Evolutionary conservation across 1,284 basidiomycete genomes (phyloP).

Genomic region (Irpex sp.): DNA sequence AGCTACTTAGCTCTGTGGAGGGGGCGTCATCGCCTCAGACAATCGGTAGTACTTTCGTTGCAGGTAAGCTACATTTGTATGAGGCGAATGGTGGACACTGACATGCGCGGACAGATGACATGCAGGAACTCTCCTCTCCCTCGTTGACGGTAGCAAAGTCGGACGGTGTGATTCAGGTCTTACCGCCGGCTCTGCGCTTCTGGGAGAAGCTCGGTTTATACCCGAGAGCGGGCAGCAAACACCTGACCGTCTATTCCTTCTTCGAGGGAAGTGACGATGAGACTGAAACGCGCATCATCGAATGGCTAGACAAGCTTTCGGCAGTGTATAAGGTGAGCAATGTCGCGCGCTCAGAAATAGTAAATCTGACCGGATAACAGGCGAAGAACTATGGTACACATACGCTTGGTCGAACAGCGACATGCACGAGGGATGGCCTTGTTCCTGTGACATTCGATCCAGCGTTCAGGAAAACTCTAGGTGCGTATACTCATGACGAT

Average conservation of each 20-base stretch:
- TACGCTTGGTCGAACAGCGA: conserved; percentile 41
- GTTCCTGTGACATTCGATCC: conserved; percentile 60
- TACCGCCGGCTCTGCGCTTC: conserved; percentile 67
- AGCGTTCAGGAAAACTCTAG: conserved; percentile 55
- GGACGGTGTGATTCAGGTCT: conserved; percentile 57
- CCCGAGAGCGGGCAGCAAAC: conserved; percentile 66
- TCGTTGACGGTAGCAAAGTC: conserved; percentile 61
- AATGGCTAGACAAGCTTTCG: conserved; percentile 56
- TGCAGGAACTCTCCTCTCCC: conserved; percentile 48
- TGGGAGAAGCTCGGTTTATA: conserved; percentile 80
- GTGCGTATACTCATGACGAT: conserved; percentile 31
- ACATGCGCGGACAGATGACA: background rate
- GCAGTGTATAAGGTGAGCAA: conserved; percentile 54
- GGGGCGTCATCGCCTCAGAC: background rate
- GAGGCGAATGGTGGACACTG: too few species aligned
- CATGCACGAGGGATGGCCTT: conserved; percentile 49
- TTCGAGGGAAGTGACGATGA: conserved; percentile 57
- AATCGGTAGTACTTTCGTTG: background rate
- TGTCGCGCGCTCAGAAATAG: background rate
- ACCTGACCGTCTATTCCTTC: conserved; percentile 63
- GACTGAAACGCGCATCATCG: conserved; percentile 40
- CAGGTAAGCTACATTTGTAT: background rate
- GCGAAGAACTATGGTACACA: conserved; percentile 58
- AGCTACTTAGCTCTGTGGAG: background rate
- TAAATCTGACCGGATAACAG: conserved; percentile 32